Conservation (phyloP, 2,329 filamentous ascomycete species). For the Simplicillium sp. region DNA sequence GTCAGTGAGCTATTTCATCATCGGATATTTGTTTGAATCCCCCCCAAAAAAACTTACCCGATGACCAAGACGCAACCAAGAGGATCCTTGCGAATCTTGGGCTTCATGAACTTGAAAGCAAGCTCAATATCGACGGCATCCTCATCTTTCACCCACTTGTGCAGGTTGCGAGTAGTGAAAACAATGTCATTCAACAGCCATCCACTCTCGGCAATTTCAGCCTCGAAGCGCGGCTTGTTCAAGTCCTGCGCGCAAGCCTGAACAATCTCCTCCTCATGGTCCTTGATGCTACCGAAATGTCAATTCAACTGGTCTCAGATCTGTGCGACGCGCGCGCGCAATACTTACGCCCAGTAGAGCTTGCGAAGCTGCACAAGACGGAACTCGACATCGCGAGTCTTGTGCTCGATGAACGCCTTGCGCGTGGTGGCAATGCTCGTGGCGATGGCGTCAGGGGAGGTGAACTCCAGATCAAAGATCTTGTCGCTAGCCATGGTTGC, state of each 20-base stretch:
- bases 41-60: constrained; percentile 25
- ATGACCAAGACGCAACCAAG: constrained; percentile 71
- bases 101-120: constrained; percentile 54
- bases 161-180: constrained; percentile 61
- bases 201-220: constrained; percentile 57
- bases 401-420: constrained; percentile 52
- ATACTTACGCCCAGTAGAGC: constrained; percentile 63
- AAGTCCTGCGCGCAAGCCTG: constrained; percentile 66
- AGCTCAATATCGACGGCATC: constrained; percentile 49
- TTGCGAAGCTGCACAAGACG: constrained; percentile 72
- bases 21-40: too few relatives aligned
- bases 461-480: too few relatives aligned
- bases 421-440: too few relatives aligned
- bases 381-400: constrained; percentile 71
- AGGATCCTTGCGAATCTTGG: constrained; percentile 73
- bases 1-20: too few relatives aligned
- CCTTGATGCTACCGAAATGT: constrained; percentile 37
- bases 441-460: too few relatives aligned
- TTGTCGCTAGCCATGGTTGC: too few relatives aligned
- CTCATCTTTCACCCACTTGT: constrained; percentile 72
- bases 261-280: constrained; percentile 57
- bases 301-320: too few relatives aligned
- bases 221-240: constrained; percentile 63
- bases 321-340: too few relatives aligned
- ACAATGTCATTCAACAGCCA: constrained; percentile 70